phyloP scores from a whole-genome alignment of 2,329 filamentous ascomycete species.

The Graphilbum sp. region DNA sequence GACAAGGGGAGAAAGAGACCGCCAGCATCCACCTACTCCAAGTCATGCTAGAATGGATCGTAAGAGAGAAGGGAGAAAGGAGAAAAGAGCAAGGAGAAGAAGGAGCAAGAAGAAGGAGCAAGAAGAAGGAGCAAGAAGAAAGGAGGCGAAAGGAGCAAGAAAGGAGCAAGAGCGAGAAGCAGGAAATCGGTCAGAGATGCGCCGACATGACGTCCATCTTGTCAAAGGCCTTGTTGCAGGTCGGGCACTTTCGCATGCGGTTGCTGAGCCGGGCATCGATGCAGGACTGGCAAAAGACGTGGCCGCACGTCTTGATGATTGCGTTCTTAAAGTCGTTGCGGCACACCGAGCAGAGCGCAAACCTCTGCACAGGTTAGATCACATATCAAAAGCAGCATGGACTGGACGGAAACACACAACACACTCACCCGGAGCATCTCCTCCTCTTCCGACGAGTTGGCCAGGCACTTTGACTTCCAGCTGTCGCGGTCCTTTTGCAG shows the following conservation, averaged over 20 bases:
- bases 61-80: neutral
- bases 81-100: neutral
- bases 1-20: no score
- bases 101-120: no score
- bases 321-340: constrained; percentile 90
- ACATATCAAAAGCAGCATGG: no score
- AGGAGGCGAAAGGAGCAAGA: no score
- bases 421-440: constrained; percentile 72
- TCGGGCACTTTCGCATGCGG: constrained; percentile 87
- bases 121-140: no score
- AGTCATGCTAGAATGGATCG: no score
- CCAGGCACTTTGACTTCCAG: constrained; percentile 70
- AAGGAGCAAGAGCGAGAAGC: no score
- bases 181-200: constrained; percentile 22
- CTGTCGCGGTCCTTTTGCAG: constrained; percentile 68
- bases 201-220: constrained; percentile 74
- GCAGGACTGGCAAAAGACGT: constrained; percentile 83
- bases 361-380: constrained; percentile 37
- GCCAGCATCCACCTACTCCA: no score
- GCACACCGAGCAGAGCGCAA: constrained; percentile 84
- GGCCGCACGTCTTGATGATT: constrained; percentile 81
- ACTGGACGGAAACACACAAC: no score
- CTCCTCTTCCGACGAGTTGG: constrained; percentile 67
- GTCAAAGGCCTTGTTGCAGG: constrained; percentile 84
- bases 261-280: constrained; percentile 80